phyloP scores from a whole-genome alignment of 2,329 filamentous ascomycete genomes.

The Claviceps capensis region DNA sequence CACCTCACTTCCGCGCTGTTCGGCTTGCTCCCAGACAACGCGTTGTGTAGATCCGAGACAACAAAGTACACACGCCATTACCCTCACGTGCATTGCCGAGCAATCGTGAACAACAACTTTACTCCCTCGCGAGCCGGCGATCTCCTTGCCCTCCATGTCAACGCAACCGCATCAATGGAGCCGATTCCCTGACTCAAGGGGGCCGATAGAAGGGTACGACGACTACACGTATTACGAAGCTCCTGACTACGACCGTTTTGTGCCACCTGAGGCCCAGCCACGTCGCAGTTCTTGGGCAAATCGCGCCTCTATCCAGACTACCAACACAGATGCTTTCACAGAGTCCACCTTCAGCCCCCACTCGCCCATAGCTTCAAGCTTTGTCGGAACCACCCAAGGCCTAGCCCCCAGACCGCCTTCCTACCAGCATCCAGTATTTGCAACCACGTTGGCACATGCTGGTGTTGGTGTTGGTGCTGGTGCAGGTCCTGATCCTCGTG shows the following conservation, averaged over 20 bases:
- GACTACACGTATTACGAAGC: slow-evolving; percentile 4
- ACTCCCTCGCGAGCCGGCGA: not conserved
- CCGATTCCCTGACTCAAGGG: slow-evolving; percentile 33
- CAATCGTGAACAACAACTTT: not conserved
- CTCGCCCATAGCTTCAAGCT: slow-evolving; percentile 39
- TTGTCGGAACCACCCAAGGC: slow-evolving; percentile 32
- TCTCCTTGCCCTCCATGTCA: slow-evolving; percentile 1
- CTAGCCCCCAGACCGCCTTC: slow-evolving; percentile 47
- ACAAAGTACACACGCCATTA: not conserved
- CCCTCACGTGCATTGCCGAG: not conserved
- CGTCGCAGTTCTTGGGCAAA: slow-evolving; percentile 33
- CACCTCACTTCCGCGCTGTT: not conserved
- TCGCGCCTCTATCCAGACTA: slow-evolving; percentile 41
- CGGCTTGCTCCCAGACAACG: not conserved
- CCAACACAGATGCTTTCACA: slow-evolving; percentile 38
- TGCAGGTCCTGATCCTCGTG: not conserved
- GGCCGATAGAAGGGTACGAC: slow-evolving; percentile 5
- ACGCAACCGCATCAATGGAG: slow-evolving; percentile 38
- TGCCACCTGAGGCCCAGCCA: slow-evolving; percentile 22
- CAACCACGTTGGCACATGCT: slow-evolving; percentile 13
- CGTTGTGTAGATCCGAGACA: not conserved
- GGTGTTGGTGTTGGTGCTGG: not conserved
- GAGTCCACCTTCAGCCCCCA: slow-evolving; percentile 45
- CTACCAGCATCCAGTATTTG: slow-evolving; percentile 28
- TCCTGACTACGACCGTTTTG: slow-evolving; percentile 1